A percentile compares a stretch with the other conserved stretches of the same genome.
Evolutionary conservation across 768 basidiomycete species (phyloP).

Genomic region (Boletus pseudopeckii): DNA sequence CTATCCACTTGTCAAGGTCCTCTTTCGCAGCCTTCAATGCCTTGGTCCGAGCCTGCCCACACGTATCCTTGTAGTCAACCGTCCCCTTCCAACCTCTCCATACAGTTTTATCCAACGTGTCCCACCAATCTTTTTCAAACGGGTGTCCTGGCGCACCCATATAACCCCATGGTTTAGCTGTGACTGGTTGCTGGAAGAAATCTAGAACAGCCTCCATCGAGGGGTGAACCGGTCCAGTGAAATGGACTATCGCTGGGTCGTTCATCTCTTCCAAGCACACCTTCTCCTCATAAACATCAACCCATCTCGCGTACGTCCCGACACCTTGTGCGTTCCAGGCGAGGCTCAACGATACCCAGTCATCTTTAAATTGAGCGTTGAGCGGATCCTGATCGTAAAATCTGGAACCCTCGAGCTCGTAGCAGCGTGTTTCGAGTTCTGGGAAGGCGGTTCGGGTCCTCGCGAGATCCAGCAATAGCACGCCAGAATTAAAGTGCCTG

Average conservation of each 20-base stretch:
- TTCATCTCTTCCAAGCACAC: background rate
- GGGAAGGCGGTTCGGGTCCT: background rate
- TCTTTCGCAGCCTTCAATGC: background rate
- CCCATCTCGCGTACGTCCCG: background rate
- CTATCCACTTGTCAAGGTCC: background rate
- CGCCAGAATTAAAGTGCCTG: background rate
- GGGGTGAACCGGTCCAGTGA: background rate
- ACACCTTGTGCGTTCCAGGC: background rate
- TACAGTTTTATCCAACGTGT: constrained; percentile 35
- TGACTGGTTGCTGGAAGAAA: background rate
- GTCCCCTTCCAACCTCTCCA: constrained; percentile 37
- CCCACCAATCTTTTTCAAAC: constrained; percentile 46
- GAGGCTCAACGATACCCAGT: background rate
- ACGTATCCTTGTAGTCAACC: background rate
- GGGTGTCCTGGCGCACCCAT: constrained; percentile 50
- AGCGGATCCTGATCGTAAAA: background rate
- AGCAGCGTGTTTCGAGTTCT: background rate
- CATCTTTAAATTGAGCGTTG: background rate
- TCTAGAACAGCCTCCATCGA: background rate
- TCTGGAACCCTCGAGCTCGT: background rate
- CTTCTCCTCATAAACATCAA: background rate
- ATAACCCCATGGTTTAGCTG: constrained; percentile 54
- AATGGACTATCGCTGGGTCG: background rate
- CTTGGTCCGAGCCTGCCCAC: background rate
- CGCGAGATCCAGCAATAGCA: background rate